phyloP scores from a whole-genome alignment of 768 basidiomycete genomes.

The Termitomyces sp. region DNA sequence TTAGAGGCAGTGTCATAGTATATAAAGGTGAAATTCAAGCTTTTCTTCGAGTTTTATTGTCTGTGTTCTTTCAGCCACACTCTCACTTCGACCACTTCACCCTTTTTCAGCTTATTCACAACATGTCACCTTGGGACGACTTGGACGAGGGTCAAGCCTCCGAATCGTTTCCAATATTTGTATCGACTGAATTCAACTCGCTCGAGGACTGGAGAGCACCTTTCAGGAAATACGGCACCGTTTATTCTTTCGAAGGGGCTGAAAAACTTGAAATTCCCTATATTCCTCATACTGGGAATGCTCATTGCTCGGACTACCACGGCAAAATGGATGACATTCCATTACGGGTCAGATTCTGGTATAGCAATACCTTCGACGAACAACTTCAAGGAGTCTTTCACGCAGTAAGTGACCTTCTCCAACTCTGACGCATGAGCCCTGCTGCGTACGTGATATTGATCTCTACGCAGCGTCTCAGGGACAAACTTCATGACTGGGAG shows the following conservation, averaged over 20 bases:
- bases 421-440: background rate
- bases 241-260: slow-evolving; percentile 1
- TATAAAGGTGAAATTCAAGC: background rate
- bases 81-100: background rate
- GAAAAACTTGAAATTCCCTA: background rate
- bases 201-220: background rate
- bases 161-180: background rate
- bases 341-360: slow-evolving; percentile 18
- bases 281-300: slow-evolving; percentile 5
- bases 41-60: no score
- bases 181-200: background rate
- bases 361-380: slow-evolving; percentile 4
- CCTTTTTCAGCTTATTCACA: no score
- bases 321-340: slow-evolving; percentile 4
- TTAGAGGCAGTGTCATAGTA: background rate
- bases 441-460: background rate
- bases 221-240: background rate
- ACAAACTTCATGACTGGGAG: slow-evolving; percentile 19
- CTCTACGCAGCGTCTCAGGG: slow-evolving; percentile 8
- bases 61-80: background rate
- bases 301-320: slow-evolving; percentile 11
- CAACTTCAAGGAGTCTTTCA: slow-evolving; percentile 1
- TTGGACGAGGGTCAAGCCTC: background rate
- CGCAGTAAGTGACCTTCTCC: slow-evolving; percentile 6
- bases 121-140: background rate